phyloP scores from a whole-genome alignment of 164 flowering plant genomes.

The Vitis labrusca region DNA sequence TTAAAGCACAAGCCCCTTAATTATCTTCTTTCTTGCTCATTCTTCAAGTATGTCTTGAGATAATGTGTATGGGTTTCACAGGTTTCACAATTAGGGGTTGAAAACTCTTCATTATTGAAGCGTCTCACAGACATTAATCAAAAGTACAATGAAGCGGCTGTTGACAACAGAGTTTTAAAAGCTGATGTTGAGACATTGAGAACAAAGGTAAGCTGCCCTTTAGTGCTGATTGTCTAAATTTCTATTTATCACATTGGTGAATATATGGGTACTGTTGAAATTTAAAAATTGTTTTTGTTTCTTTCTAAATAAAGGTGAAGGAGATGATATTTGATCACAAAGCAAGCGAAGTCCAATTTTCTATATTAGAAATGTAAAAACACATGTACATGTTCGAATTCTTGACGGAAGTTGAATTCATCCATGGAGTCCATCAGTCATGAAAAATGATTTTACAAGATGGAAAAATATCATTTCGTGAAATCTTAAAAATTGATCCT shows the following conservation, averaged over 20 bases:
- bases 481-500: too few species aligned
- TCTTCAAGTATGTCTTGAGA: background rate
- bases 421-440: too few species aligned
- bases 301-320: too few species aligned
- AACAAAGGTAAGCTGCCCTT: conserved; percentile 31
- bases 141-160: conserved; percentile 36
- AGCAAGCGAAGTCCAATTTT: too few species aligned
- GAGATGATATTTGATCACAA: too few species aligned
- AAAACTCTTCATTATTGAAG: conserved; percentile 32
- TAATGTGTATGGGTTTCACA: conserved; percentile 3
- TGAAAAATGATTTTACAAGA: too few species aligned
- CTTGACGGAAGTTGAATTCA: too few species aligned
- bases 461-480: too few species aligned
- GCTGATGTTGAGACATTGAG: conserved; percentile 49
- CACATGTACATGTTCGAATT: too few species aligned
- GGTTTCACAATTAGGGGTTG: conserved; percentile 41
- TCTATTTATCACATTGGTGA: background rate
- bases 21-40: background rate
- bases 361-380: too few species aligned
- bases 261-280: too few species aligned
- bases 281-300: too few species aligned
- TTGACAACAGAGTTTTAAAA: conserved; percentile 43
- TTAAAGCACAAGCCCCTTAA: background rate
- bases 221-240: conserved; percentile 1
- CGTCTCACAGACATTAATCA: conserved; percentile 32